phyloP scores from a whole-genome alignment of 768 basidiomycete species.

The Suillus cothurnatus region DNA sequence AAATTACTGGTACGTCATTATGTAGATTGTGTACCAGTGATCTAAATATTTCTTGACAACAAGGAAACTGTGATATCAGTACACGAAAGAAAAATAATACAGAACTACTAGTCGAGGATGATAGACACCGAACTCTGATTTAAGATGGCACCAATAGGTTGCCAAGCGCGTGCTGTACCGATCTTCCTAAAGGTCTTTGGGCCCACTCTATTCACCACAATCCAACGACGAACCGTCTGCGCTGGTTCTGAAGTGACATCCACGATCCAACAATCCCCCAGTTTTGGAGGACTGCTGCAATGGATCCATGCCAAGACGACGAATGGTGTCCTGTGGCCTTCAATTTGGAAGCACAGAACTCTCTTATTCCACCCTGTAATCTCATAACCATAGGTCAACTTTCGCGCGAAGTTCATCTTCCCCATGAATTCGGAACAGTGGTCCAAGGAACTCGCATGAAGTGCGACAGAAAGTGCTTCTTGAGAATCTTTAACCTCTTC shows the following conservation, averaged over 20 bases:
- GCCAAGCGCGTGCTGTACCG: neutral
- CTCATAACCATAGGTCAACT: neutral
- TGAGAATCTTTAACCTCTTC: neutral
- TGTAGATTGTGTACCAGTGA: too few species aligned
- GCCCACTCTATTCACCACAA: neutral
- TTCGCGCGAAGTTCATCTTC: neutral
- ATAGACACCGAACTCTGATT: neutral
- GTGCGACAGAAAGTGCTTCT: neutral
- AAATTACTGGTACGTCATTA: too few species aligned
- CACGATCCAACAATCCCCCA: neutral
- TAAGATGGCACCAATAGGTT: neutral
- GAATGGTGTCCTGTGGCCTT: neutral
- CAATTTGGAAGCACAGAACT: neutral
- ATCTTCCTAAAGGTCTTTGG: neutral
- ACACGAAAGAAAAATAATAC: neutral
- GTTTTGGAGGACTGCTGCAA: neutral
- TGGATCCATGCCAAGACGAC: neutral
- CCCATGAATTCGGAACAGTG: neutral
- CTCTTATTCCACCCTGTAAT: neutral
- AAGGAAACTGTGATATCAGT: neutral
- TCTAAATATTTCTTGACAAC: too few species aligned
- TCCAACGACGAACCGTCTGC: neutral
- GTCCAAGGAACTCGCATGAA: neutral
- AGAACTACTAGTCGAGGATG: slow-evolving; percentile 1
- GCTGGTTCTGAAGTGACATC: neutral